Base-by-base conservation (phyloP, 2,329 filamentous ascomycete species). In the Aspergillus novoparasiticus region DNA sequence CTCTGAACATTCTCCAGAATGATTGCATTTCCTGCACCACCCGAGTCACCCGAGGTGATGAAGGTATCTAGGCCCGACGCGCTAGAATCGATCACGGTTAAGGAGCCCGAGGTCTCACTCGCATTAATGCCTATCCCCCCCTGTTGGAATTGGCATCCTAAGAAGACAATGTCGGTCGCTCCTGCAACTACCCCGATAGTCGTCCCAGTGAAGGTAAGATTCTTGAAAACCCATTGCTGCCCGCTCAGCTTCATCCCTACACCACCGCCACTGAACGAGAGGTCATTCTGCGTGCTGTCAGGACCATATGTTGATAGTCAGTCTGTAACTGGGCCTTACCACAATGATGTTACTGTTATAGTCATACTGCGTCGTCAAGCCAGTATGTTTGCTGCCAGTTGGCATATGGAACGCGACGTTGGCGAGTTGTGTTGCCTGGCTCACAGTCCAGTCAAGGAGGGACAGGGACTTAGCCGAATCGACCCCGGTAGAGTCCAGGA, bases 171-270 rank as follows among this genome's bases (percentile, higher is more conserved):
- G 28, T 71, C 67, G 4, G 71, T 72, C 11, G 70, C 73, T 1
- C 72, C 82, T 53, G 84, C 80, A 1, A 79, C 78, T 36, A 89
- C 80, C 0, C 78, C 73, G 2, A 81, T 82, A 2, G 83, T 84
- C 70, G 88, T 90, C 68, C 89, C 89, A 62, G 80, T 85, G 76
- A 88, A 90, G 69, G 79, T 84, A 41, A 80, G 73, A 1, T 78
- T 74, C 72, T 86, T 87, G 63, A 77, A 73, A 10, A 74, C 72
- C 70, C 73, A 74, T 60, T 76, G 75, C 56, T 76, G 75, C 16
- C 75, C 74, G 45, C 62, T 71, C 23, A 75, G 65, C 46, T 71
- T 68, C 64, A 76, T 76, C 21, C 73, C 75, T 21, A 75, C 63
- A 4, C 63, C 66, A 19, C 75, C 75, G 4, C 74, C 74, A 30